A percentile compares a stretch with the other conserved stretches of the same genome.
Conservation (phyloP, 2,329 filamentous ascomycete genomes). For the Alternaria triticina region DNA sequence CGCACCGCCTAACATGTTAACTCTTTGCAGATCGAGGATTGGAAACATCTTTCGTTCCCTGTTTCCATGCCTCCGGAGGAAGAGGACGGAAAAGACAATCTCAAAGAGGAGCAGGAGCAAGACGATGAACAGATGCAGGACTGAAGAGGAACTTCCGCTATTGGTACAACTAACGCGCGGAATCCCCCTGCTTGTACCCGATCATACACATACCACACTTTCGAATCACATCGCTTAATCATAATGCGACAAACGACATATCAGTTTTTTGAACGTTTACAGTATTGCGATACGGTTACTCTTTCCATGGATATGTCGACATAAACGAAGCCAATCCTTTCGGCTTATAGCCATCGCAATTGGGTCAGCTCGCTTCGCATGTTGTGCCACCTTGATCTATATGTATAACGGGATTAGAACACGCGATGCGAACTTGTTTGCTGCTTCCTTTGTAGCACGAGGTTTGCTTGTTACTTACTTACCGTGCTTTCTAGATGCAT, state of each 20-base stretch:
- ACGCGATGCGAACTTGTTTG: slow-evolving; percentile 8
- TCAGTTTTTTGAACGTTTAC: background rate
- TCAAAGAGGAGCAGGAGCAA: slow-evolving; percentile 25
- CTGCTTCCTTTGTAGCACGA: background rate
- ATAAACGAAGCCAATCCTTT: background rate
- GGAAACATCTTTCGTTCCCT: slow-evolving; percentile 35
- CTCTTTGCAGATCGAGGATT: slow-evolving; percentile 29
- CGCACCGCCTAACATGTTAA: background rate
- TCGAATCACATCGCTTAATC: background rate
- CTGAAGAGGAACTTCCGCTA: slow-evolving; percentile 6
- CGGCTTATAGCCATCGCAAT: background rate
- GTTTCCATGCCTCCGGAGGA: slow-evolving; percentile 29
- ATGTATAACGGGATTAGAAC: background rate
- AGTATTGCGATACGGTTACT: background rate
- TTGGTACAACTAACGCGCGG: background rate
- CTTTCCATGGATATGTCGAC: background rate
- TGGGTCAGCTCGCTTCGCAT: background rate
- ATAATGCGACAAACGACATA: background rate
- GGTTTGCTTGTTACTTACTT: background rate
- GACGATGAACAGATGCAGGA: slow-evolving; percentile 36
- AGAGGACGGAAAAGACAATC: slow-evolving; percentile 19
- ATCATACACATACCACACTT: background rate
- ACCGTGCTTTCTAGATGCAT: background rate
- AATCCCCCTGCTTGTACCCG: background rate
- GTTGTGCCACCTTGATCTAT: slow-evolving; percentile 1